Base-by-base conservation (phyloP, 2,329 filamentous ascomycete genomes). In the Monosporascus sp. region DNA sequence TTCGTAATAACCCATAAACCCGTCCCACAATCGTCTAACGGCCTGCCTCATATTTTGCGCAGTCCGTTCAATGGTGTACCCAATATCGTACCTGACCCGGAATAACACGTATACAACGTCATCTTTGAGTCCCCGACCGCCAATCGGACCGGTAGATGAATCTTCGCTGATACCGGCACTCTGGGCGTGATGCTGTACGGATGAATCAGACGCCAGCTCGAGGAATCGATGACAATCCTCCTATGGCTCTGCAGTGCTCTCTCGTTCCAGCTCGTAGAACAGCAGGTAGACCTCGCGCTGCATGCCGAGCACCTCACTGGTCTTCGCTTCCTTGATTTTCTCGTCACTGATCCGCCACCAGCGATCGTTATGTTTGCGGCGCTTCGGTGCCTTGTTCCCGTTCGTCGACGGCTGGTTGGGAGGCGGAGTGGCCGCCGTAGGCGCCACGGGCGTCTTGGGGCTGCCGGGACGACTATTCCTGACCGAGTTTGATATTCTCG, bases 311-410 rank as follows among this genome's bases (percentile, higher is more conserved):
- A 99, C 90, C 62, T 99, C 94, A 51, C 80, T 83, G 6, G 92
- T 97, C 76, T 92, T 96, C 60, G 90, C 88, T 72, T 97, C 93
- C 67, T 93, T 94, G 64, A 97, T 84, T 72, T 95, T 96, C 60
- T 99, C 94, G 68, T 99, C 94, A 60, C 92, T 97, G 60, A 99
- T 96, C 37, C 94, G 85, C 94, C 94, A 99, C 94, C 94, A 99
- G 41, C 88, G 85, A 65, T 95, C 87, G 14, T 82, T 85, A 55
- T 80, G 83, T 61, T 82, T 85, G 58, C 76, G 81, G 37, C 78
- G 68, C 51, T 74, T 77, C 11, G 67, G 60, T 41, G 43, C 8
- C 5, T 62, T 68, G 18, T 41, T 17, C 44, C 50, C 43, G 49
- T 60, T 58, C 25, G 50, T 43, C 43, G 60, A 60, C 11, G 59